These are phyloP conservation scores for Cinnamomum chago DNA, from an alignment of 164 flowering plant species.

Conservation along the genomic window DNA sequence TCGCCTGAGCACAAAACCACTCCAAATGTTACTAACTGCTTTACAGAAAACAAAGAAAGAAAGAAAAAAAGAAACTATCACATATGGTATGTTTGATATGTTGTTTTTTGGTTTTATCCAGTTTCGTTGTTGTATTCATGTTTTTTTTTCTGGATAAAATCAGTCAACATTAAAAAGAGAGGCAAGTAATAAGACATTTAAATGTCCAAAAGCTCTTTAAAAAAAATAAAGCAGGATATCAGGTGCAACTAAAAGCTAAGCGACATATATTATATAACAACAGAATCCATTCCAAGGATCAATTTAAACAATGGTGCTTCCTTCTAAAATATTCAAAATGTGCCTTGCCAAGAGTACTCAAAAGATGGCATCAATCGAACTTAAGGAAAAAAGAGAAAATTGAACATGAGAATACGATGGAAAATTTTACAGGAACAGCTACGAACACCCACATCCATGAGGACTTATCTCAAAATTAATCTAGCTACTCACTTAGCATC, in stretches of 20 bases:
- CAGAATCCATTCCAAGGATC: too few species aligned
- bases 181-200: background rate
- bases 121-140: background rate
- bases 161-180: background rate
- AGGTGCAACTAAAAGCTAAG: background rate
- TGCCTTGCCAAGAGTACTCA: too few species aligned
- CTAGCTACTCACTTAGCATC: too few species aligned
- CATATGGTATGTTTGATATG: background rate
- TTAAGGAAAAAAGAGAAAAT: too few species aligned
- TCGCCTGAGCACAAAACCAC: slow-evolving; percentile 60
- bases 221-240: background rate
- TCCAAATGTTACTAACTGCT: slow-evolving; percentile 6
- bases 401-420: too few species aligned
- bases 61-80: too few species aligned
- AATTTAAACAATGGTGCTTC: too few species aligned
- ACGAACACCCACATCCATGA: too few species aligned
- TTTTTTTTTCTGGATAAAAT: background rate
- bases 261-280: background rate
- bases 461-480: too few species aligned
- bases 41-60: background rate
- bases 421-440: too few species aligned
- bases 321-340: too few species aligned
- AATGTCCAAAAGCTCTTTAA: background rate
- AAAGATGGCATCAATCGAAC: too few species aligned
- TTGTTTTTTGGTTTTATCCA: background rate